Evolutionary conservation across 2,329 filamentous ascomycete genomes (phyloP).

Genomic region (Parafenestella ontariensis): DNA sequence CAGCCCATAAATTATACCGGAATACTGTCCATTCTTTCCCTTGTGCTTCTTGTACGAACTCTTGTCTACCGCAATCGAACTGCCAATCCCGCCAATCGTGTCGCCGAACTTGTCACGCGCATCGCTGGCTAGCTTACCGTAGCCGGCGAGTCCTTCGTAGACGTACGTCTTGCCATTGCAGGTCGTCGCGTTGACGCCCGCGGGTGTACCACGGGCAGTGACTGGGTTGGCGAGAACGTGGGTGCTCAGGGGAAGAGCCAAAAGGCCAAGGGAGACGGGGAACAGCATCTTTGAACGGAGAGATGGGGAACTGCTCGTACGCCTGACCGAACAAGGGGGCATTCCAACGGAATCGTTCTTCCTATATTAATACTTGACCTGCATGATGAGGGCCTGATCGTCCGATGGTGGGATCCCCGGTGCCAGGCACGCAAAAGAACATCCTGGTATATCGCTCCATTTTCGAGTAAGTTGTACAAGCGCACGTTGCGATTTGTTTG

Average conservation of each 20-base stretch:
- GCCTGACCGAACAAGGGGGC: slow-evolving; percentile 10
- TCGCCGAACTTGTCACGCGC: slow-evolving; percentile 72
- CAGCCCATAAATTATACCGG: slow-evolving; percentile 67
- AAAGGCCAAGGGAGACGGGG: slow-evolving; percentile 16
- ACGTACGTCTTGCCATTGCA: slow-evolving; percentile 69
- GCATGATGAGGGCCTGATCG: slow-evolving; percentile 1
- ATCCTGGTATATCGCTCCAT: background rate
- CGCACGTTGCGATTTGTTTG: slow-evolving; percentile 27
- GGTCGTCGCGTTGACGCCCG: slow-evolving; percentile 46
- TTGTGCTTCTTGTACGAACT: slow-evolving; percentile 64
- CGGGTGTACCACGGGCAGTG: background rate
- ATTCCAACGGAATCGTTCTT: background rate
- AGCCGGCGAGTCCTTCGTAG: slow-evolving; percentile 73
- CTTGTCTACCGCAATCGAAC: slow-evolving; percentile 68
- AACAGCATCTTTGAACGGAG: slow-evolving; percentile 28
- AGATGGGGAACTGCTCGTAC: slow-evolving; percentile 16
- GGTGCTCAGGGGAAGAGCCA: slow-evolving; percentile 24
- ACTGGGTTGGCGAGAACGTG: slow-evolving; percentile 27
- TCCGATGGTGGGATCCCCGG: slow-evolving; percentile 13
- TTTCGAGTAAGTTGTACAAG: background rate
- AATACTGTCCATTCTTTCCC: slow-evolving; percentile 58
- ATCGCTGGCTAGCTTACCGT: slow-evolving; percentile 65
- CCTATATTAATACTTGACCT: slow-evolving; percentile 19
- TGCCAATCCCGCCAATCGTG: slow-evolving; percentile 72
- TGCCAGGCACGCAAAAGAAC: slow-evolving; percentile 4